A percentile compares a stretch with the other conserved stretches of the same genome.
Evolutionary conservation across 768 basidiomycete genomes (phyloP).

Genomic region (Pleurotus cornucopiae): DNA sequence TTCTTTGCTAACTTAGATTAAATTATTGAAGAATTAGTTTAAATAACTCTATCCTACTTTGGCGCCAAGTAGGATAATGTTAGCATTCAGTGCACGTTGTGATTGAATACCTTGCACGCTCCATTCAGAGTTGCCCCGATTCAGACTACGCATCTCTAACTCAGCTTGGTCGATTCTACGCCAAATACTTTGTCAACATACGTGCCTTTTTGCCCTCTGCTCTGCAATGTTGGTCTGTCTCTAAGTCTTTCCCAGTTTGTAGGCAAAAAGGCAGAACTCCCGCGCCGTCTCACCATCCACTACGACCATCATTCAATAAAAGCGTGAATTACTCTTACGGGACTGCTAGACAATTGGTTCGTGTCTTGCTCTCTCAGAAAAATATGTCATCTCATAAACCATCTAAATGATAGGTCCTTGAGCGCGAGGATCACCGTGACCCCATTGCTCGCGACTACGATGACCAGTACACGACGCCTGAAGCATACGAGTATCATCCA

Average conservation of each 20-base stretch:
- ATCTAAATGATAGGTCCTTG: background rate
- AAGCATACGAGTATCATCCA: background rate
- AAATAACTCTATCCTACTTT: too few species aligned
- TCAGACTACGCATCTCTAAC: background rate
- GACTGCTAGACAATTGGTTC: background rate
- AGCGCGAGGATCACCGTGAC: background rate
- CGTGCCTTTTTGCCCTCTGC: background rate
- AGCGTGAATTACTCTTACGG: background rate
- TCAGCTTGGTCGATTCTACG: background rate
- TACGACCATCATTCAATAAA: background rate
- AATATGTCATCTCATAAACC: background rate
- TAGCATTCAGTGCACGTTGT: too few species aligned
- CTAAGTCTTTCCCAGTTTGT: background rate
- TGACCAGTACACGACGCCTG: background rate
- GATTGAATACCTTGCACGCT: background rate
- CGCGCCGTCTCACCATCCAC: background rate
- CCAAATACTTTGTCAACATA: background rate
- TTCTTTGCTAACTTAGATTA: too few species aligned
- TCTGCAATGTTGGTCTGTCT: background rate
- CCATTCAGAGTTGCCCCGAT: background rate
- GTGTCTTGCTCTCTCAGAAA: background rate
- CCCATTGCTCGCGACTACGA: background rate
- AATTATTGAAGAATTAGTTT: too few species aligned
- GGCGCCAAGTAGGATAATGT: too few species aligned
- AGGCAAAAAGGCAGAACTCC: background rate